Evolutionary conservation across 2,329 filamentous ascomycete species (phyloP), one percentile per base, ranked within the genome.

Genomic region (Talaromyces sp.): DNA sequence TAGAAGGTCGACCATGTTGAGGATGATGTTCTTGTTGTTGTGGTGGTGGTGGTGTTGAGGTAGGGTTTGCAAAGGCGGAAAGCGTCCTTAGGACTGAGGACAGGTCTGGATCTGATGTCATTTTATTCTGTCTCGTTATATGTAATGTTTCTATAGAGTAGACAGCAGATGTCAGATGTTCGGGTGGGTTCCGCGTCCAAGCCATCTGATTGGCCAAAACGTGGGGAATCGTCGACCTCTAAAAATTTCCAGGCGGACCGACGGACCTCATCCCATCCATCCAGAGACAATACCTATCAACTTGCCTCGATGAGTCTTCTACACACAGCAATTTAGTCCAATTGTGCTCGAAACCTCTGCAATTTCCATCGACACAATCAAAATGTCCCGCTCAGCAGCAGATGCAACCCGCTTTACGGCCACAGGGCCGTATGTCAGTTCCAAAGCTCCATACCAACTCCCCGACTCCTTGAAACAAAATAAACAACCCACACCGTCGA

Each of bases 341-440:
- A 35, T 54, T 35, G 27, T 54, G 10, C 27, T 35, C 50, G n/a
- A 33, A 16, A 7, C 6, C 9, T 33, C 49, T 35, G 13, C 50
- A 37, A 10, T 35, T 5, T 19, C 16, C 31, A 54, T 11, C 10
- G 6, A 35, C 41, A 22, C 58, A 60, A 59, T 37, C 41, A 59
- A 66, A 6, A 81, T 82, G 80, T 80, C 79, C 72, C 80, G 77
- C 73, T 81, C 78, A 72, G 80, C 81, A 66, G 76, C 79, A 69
- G 80, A 83, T 72, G 79, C 80, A 71, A 83, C 81, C 68, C 77
- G 81, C 66, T 83, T 83, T 74, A 83, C 81, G 66, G 81, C 81
- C 66, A 82, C 80, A 66, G 79, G 80, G 63, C 81, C 81, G 37
- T 81, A 83, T 74, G 80, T 80, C 69, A 79, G 73, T 70, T 78